phyloP scores from a whole-genome alignment of 371 early-diverging fungal species.

The Mucor piriformis region DNA sequence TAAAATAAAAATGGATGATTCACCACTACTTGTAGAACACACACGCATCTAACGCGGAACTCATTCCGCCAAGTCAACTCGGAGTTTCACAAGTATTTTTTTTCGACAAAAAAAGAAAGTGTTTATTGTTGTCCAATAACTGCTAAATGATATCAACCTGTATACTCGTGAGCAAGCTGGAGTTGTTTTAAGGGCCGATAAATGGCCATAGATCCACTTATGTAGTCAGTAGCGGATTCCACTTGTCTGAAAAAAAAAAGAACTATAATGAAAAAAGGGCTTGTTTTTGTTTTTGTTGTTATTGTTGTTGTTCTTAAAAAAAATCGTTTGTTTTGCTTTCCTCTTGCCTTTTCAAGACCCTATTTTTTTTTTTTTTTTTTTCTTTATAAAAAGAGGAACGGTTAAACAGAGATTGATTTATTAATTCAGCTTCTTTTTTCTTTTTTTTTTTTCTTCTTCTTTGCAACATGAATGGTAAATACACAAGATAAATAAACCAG shows the following conservation, averaged over 20 bases:
- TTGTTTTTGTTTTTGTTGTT: slow-evolving; percentile 4
- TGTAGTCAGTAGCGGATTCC: neutral
- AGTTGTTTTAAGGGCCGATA: too few species aligned
- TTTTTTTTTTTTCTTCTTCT: neutral
- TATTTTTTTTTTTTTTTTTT: slow-evolving; percentile 6
- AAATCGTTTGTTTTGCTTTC: slow-evolving; percentile 5
- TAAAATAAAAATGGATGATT: neutral
- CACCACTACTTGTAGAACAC: neutral
- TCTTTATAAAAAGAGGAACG: neutral
- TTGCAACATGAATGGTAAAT: slow-evolving; percentile 18
- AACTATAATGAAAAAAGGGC: too few species aligned
- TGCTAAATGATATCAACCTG: too few species aligned
- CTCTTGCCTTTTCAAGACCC: slow-evolving; percentile 23
- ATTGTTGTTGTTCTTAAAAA: slow-evolving; percentile 13
- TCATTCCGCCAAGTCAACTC: neutral
- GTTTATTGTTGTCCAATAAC: slow-evolving; percentile 1
- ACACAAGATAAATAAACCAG: neutral
- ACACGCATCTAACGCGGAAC: slow-evolving; percentile 1
- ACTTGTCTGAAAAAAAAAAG: too few species aligned
- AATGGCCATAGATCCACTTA: too few species aligned
- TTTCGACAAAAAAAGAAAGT: neutral
- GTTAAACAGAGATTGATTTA: neutral
- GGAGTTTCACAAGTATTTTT: neutral
- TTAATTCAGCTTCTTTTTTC: neutral
- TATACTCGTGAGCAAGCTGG: too few species aligned